Evolutionary conservation across 306 rosid species (phyloP).

Genomic region (peach (Prunus persica)): Prunus_persica_NCBIv2 NC_034010.1:371501-372000

Average conservation of each 20-base stretch:
- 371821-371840: constrained; percentile 97
- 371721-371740: background rate
- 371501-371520: constrained; percentile 67
- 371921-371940: constrained; percentile 82
- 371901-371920: constrained; percentile 92
- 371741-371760: constrained; percentile 14
- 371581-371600: constrained; percentile 89
- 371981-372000: constrained; percentile 1
- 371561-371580: constrained; percentile 47
- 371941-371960: constrained; percentile 5
- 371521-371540: constrained; percentile 55
- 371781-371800: constrained; percentile 85
- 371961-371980: constrained; percentile 3
- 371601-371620: constrained; percentile 42
- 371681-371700: background rate
- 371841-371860: constrained; percentile 89
- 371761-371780: constrained; percentile 51
- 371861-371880: constrained; percentile 93
- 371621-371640: constrained; percentile 1
- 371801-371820: constrained; percentile 95
- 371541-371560: constrained; percentile 60
- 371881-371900: constrained; percentile 96
- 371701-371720: background rate
- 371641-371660: background rate
- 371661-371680: constrained; percentile 2